Evolutionary conservation across 805 yeast genomes (phyloP), one percentile per base, ranked within the genome.

Genomic region (Candida tallmaniae): DNA sequence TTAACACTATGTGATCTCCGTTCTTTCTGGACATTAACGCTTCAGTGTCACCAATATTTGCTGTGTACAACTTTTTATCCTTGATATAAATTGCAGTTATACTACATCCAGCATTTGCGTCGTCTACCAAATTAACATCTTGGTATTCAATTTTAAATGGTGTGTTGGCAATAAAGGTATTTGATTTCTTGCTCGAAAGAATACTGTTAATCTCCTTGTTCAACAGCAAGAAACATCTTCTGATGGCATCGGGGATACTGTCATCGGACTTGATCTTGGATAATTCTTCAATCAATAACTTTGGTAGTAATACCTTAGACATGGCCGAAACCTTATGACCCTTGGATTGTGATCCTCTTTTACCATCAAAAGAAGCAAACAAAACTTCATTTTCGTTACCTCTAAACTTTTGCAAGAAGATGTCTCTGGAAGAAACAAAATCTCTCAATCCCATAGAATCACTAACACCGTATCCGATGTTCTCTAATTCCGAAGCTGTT

Each of bases 21-120:
- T 84, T 87, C 26, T 77, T 74, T 39, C 82, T 74, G 6, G 95
- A 79, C 32, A 90, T 55, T 32, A 93, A 67, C 1, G 87, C 89
- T 71, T 81, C 82, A 2, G 86, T 78, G 50, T 93, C 97, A 49
- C 99, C 99, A 35, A 86, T 75, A 44, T 89, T 89, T 2, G 96
- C 96, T 16, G 88, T 72, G 55, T 80, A 87, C 15, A 88, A 54
- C 35, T 66, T 70, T 34, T 74, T 74, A 13, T 81, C 94, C 40
- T 76, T 77, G 46, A 90, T 71, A 54, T 86, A 93, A 10, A 87
- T 68, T 9, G 87, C 78, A 0, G 96, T 80, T 0, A 87, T 83
- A 41, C 95, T 78, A 28, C 95, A 83, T 9, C 98, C 98, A 11
- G 89, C 76, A 25, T 72, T 58, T 4, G 78, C 75, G 54, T 90